Base-by-base conservation (phyloP, 2,329 filamentous ascomycete species). In the Fusarium metavorans region DNA sequence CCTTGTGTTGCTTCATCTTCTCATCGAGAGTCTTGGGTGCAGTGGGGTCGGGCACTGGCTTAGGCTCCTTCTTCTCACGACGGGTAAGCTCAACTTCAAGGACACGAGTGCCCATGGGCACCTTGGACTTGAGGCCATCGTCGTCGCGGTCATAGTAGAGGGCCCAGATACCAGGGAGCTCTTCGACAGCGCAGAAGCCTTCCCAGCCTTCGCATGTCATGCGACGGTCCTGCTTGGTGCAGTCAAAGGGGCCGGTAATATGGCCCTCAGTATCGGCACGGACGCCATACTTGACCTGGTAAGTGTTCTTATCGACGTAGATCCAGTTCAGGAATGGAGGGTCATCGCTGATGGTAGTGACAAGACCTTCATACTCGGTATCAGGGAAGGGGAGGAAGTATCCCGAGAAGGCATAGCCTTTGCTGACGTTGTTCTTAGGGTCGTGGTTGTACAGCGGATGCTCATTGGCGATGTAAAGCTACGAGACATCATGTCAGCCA, bases 381-480 rank as follows among this genome's bases (percentile, higher is more conserved):
- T 88, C 88, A 4, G 89, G 88, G 72, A 90, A 90, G 2, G 88
- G 88, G 25, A 90, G 81, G 72, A 85, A 90, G 75, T 91, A 90
- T 30, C 89, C 89, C 5, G 87, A 84, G 75, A 89, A 90, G 0
- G 86, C 85, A 76, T 90, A 88, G 4, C 87, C 82, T 13, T 84
- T 87, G 62, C 87, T 87, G 23, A 89, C 84, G 72, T 87, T 88
- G 39, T 79, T 75, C 67, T 73, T 72, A 16, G 75, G 41, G 16
- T 78, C 76, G 48, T 76, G 71, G 18, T 78, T 77, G 27, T 79
- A 77, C 14, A 78, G 45, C 2, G 77, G 77, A 43, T 78, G 74
- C 37, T 79, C 76, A 57, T 79, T 79, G 34, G 78, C 74, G 27
- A 79, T 76, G 52, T 79, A 81, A 27, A 81, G 79, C 79, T 80